A percentile compares a stretch with the other conserved stretches of the same genome.
phyloP scores from a whole-genome alignment of 106 monocot species.

The Dioscorea zingiberensis region DNA sequence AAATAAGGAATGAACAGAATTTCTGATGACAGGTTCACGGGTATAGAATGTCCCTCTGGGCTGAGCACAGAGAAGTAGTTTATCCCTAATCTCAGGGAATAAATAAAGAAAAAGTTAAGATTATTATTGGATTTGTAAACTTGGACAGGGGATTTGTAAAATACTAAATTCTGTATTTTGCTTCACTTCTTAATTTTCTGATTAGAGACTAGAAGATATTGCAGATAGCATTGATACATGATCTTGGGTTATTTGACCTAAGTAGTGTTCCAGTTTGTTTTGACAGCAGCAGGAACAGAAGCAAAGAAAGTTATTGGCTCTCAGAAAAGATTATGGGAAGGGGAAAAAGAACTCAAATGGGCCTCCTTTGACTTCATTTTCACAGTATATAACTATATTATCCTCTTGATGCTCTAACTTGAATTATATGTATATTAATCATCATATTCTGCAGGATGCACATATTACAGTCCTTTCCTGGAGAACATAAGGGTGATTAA shows the following conservation, averaged over 20 bases:
- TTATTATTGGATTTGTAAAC: too few relatives aligned
- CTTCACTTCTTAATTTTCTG: too few relatives aligned
- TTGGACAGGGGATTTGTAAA: too few relatives aligned
- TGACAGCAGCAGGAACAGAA: slow-evolving; percentile 77
- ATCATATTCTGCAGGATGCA: background rate
- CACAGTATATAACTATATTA: background rate
- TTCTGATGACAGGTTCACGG: too few relatives aligned
- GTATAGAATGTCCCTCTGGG: too few relatives aligned
- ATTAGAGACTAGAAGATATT: too few relatives aligned
- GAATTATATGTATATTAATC: background rate
- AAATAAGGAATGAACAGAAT: too few relatives aligned
- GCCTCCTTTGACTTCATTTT: slow-evolving; percentile 1
- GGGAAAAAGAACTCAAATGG: slow-evolving; percentile 47
- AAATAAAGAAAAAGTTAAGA: too few relatives aligned
- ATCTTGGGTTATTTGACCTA: slow-evolving; percentile 4
- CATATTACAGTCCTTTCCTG: slow-evolving; percentile 43
- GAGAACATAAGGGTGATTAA: slow-evolving; percentile 37
- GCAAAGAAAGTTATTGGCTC: slow-evolving; percentile 55
- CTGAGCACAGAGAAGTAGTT: too few relatives aligned
- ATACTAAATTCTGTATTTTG: too few relatives aligned
- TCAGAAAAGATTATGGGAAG: slow-evolving; percentile 45
- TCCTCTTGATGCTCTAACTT: background rate
- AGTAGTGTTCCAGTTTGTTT: slow-evolving; percentile 57
- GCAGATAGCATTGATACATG: too few relatives aligned
- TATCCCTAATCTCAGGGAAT: too few relatives aligned